Conservation (phyloP, 257 asterid genomes). For the Nicotiana otophora region DNA sequence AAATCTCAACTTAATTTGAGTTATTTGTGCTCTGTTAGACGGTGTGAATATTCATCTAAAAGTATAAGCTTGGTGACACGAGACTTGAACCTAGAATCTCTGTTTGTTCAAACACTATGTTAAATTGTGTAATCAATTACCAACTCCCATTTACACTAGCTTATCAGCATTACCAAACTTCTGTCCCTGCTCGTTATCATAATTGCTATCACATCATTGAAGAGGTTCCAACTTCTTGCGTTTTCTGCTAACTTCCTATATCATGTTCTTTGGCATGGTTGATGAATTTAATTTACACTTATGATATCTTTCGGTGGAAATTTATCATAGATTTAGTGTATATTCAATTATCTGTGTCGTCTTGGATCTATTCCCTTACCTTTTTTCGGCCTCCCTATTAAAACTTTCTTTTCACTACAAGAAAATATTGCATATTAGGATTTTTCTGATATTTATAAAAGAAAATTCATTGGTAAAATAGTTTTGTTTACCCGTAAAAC, state of each 20-base stretch:
- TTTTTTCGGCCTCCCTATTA: too few relatives aligned
- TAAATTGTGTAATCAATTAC: not conserved
- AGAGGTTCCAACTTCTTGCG: conserved; percentile 4
- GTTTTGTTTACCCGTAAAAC: too few relatives aligned
- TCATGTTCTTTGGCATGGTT: too few relatives aligned
- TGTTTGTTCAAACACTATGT: conserved; percentile 1
- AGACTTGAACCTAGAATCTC: not conserved
- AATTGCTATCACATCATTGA: not conserved
- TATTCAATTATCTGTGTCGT: too few relatives aligned
- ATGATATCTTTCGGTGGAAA: too few relatives aligned
- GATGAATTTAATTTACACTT: too few relatives aligned
- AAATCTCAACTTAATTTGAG: not conserved
- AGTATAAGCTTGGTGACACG: conserved; percentile 3
- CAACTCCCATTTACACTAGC: not conserved
- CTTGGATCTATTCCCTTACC: too few relatives aligned
- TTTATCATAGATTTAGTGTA: too few relatives aligned
- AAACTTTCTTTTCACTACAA: too few relatives aligned
- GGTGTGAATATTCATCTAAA: conserved; percentile 4
- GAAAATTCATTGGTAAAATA: too few relatives aligned
- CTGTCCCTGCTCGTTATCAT: not conserved
- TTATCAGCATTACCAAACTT: not conserved
- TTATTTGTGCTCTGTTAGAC: not conserved
- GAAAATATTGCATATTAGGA: too few relatives aligned
- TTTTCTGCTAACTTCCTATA: not conserved
- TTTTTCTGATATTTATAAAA: too few relatives aligned